Percentiles rank a stretch among this genome's conserved stretches.
Conservation (phyloP, 768 basidiomycete genomes). For the Leccinellum rugosiceps region DNA sequence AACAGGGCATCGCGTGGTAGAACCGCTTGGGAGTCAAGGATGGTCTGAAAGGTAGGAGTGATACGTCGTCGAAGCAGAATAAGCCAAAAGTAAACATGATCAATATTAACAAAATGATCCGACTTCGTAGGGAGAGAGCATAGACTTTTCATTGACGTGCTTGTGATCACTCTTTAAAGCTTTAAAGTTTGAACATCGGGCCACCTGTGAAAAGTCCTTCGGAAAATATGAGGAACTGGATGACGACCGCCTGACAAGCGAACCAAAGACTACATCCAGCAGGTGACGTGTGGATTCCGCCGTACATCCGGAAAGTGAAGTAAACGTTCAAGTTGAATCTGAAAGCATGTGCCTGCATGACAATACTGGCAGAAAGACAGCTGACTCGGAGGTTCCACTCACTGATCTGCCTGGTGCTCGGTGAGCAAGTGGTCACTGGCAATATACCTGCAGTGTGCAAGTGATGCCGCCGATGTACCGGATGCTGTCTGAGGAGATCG, state of each 20-base stretch:
- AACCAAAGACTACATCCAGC: conserved; percentile 17
- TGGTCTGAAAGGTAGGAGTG: no score
- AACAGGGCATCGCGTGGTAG: no score
- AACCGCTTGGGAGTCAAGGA: no score
- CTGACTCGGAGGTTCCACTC: not conserved
- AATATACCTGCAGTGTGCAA: conserved; percentile 86
- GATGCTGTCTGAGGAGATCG: conserved; percentile 82
- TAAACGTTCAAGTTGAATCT: conserved; percentile 18
- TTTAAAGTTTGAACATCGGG: not conserved
- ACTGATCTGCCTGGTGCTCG: conserved; percentile 57
- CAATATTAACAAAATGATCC: conserved; percentile 8
- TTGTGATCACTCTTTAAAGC: not conserved
- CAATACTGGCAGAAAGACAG: no score
- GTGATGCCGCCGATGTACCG: conserved; percentile 89
- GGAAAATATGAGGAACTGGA: conserved; percentile 16
- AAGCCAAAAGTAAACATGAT: not conserved
- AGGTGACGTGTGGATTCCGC: conserved; percentile 4
- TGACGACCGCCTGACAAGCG: conserved; percentile 9
- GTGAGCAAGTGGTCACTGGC: conserved; percentile 82
- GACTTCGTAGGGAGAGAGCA: conserved; percentile 12
- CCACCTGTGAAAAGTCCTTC: conserved; percentile 1
- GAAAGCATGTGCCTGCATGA: not conserved
- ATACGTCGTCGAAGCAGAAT: no score
- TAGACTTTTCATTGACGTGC: conserved; percentile 9
- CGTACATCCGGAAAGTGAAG: conserved; percentile 20